These are phyloP conservation scores for Mycosarcoma maydis DNA, from an alignment of 1,284 basidiomycete species.

Conservation along the genomic window DNA sequence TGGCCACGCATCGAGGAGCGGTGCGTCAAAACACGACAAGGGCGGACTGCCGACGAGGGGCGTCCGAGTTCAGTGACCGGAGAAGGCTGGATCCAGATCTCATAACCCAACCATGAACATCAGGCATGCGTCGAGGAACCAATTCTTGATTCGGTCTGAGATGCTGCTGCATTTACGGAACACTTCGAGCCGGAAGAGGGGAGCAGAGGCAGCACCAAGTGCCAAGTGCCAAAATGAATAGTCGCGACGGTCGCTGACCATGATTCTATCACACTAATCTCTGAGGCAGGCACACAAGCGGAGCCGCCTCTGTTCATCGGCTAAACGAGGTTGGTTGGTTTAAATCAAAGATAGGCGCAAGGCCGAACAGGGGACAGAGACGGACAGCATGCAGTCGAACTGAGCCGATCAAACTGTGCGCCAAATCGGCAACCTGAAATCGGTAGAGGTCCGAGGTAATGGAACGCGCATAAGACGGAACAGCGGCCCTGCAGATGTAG, in stretches of 20 bases:
- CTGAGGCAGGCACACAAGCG: too few relatives aligned
- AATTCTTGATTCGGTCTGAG: constrained; percentile 1
- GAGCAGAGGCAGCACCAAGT: background rate
- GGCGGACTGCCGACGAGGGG: too few relatives aligned
- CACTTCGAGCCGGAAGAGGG: background rate
- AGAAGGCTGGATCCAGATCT: background rate
- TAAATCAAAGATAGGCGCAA: background rate
- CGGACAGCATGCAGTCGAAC: too few relatives aligned
- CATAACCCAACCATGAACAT: background rate
- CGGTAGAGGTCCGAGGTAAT: background rate
- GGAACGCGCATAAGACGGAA: background rate
- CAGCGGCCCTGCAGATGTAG: background rate
- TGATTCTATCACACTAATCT: too few relatives aligned
- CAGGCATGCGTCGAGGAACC: background rate
- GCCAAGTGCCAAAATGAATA: too few relatives aligned
- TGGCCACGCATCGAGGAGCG: too few relatives aligned
- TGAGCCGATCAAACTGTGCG: too few relatives aligned
- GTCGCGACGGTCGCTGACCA: too few relatives aligned
- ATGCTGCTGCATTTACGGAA: background rate
- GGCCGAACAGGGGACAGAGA: background rate
- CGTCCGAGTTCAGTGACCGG: too few relatives aligned
- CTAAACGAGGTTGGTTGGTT: background rate
- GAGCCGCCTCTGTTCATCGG: too few relatives aligned
- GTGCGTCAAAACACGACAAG: too few relatives aligned
- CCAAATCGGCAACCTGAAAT: too few relatives aligned